These are phyloP conservation scores for Cladosporium sp. DNA, from an alignment of 2,329 filamentous ascomycete genomes.

Conservation along the genomic window DNA sequence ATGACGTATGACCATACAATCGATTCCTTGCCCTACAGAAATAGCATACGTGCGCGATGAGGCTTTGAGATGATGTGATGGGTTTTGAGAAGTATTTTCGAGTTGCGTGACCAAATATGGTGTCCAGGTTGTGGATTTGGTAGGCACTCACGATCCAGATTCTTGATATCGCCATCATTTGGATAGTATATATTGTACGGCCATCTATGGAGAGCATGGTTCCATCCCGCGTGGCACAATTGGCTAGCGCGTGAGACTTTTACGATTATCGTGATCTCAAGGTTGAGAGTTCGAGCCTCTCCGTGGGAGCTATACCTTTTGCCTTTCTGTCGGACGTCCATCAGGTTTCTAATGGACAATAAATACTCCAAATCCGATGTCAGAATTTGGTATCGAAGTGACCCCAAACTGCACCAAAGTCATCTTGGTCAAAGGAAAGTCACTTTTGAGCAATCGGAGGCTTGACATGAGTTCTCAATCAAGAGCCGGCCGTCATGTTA, in stretches of 20 bases:
- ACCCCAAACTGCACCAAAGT: background rate
- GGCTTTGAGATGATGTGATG: background rate
- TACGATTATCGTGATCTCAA: conserved; percentile 35
- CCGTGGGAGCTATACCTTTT: conserved; percentile 26
- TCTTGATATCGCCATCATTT: too few relatives aligned
- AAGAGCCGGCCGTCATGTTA: background rate
- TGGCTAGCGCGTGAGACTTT: conserved; percentile 41
- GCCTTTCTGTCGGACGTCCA: background rate
- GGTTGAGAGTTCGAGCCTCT: conserved; percentile 38
- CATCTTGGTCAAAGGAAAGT: background rate
- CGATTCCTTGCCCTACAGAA: background rate
- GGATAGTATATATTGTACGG: background rate
- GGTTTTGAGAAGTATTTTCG: background rate
- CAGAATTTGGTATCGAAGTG: background rate
- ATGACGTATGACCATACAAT: background rate
- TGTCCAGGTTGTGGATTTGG: background rate
- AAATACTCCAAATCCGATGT: background rate
- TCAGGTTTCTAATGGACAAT: too few relatives aligned
- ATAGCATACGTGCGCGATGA: background rate
- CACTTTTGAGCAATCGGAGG: background rate
- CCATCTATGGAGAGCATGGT: background rate
- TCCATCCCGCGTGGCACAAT: conserved; percentile 36
- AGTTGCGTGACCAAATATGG: background rate
- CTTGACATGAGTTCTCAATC: background rate
- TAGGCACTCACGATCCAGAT: background rate